Conservation (phyloP, 352 stramenopile species). For the Globisporangium alternatum region DNA sequence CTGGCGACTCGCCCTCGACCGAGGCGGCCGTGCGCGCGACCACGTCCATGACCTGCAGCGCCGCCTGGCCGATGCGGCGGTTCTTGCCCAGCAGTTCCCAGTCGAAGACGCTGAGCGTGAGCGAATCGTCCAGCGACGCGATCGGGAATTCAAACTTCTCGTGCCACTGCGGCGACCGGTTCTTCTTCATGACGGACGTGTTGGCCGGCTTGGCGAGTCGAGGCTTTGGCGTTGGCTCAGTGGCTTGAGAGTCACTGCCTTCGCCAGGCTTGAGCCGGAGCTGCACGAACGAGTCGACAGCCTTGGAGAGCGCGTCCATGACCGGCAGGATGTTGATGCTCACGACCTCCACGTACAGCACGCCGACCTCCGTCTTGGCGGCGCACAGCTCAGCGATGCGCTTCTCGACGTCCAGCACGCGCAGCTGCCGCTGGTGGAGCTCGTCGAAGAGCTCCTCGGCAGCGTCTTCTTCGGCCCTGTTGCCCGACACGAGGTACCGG, state of each 20-base stretch:
- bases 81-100: slow-evolving; percentile 51
- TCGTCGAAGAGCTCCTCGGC: slow-evolving; percentile 73
- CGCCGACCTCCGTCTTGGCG: slow-evolving; percentile 26
- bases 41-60: slow-evolving; percentile 43
- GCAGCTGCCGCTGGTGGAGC: slow-evolving; percentile 35
- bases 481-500: slow-evolving; percentile 62
- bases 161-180: slow-evolving; percentile 55
- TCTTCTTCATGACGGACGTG: slow-evolving; percentile 62
- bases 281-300: slow-evolving; percentile 56
- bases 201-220: slow-evolving; percentile 24
- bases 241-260: neutral
- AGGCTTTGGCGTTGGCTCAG: neutral
- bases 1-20: slow-evolving; percentile 6
- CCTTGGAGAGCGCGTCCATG: slow-evolving; percentile 51
- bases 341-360: slow-evolving; percentile 52
- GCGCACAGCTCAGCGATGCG: slow-evolving; percentile 33
- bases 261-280: slow-evolving; percentile 32
- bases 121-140: slow-evolving; percentile 38
- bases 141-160: slow-evolving; percentile 60
- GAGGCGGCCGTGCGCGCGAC: slow-evolving; percentile 32
- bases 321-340: slow-evolving; percentile 65
- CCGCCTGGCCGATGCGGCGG: slow-evolving; percentile 41
- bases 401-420: slow-evolving; percentile 36
- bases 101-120: slow-evolving; percentile 55
- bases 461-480: slow-evolving; percentile 64